These are phyloP conservation scores for Stenogyne calaminthoides DNA, from an alignment of 305 asterid genomes.

Conservation along the genomic window DNA sequence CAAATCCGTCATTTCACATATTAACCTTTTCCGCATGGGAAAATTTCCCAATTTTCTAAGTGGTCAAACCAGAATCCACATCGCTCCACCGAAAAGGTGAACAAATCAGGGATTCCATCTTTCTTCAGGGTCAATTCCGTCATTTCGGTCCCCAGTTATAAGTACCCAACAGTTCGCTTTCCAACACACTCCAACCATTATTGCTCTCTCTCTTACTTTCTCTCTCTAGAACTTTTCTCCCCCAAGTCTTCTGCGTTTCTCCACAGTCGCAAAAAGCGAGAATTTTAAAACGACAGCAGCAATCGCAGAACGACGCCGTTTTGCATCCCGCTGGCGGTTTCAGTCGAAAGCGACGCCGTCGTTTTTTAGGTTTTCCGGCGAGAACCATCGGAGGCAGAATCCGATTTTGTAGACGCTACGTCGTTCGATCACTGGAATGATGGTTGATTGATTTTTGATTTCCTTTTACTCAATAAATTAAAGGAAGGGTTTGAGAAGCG, in stretches of 20 bases:
- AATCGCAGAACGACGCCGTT: slow-evolving; percentile 38
- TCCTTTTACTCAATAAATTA: slow-evolving; percentile 6
- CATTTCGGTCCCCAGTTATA: slow-evolving; percentile 28
- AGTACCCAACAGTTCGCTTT: slow-evolving; percentile 54
- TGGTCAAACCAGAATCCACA: slow-evolving; percentile 66
- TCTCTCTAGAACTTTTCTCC: slow-evolving; percentile 32
- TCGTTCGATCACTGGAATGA: slow-evolving; percentile 29
- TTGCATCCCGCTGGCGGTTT: not conserved
- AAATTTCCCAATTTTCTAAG: slow-evolving; percentile 38
- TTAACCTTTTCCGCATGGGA: slow-evolving; percentile 27
- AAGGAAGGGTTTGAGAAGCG: slow-evolving; percentile 20
- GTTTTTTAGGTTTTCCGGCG: slow-evolving; percentile 17
- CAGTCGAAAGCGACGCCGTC: not conserved
- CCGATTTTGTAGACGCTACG: slow-evolving; percentile 25
- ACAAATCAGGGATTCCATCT: slow-evolving; percentile 54
- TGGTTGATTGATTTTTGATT: slow-evolving; percentile 49
- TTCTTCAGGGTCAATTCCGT: slow-evolving; percentile 45
- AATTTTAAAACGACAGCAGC: not conserved
- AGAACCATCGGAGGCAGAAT: not conserved
- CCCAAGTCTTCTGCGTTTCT: slow-evolving; percentile 54
- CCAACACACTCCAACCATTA: slow-evolving; percentile 44
- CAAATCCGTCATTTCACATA: slow-evolving; percentile 34
- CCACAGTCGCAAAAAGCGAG: slow-evolving; percentile 40
- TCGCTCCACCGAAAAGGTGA: slow-evolving; percentile 40
- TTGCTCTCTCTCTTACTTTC: slow-evolving; percentile 36